Evolutionary conservation across 2,329 filamentous ascomycete genomes (phyloP), one percentile per base, ranked within the genome.

Genomic region (Fusarium sp.): DNA sequence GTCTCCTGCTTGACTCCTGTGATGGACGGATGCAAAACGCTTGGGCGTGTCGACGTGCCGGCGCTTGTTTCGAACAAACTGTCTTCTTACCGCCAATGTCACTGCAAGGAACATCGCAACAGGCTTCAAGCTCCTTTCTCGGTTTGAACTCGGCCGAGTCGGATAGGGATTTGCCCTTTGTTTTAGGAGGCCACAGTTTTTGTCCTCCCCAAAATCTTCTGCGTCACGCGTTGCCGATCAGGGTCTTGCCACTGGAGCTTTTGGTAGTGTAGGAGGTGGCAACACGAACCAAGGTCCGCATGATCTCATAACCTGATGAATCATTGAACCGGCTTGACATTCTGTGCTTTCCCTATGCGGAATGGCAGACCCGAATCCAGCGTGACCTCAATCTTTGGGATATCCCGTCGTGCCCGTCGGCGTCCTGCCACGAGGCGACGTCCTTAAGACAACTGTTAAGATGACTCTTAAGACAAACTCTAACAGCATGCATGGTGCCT

Each of bases 41-140:
- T 14, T 56, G 37, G 37, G 14, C 41, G 50, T 33, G 20, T 52
- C 54, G 57, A 66, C 67, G 69, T 61, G 68, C 71, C 57, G 67
- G 73, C 75, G 75, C 75, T 77, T 77, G 75, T 77, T 76, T 77
- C 75, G 65, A 61, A 48, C 54, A 67, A 16, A 58, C 22, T n/a
- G 41, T 20, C 68, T 52, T 61, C 31, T 62, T 75, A 65, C 71
- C 61, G 65, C 69, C 56, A 35, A 63, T 66, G 45, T 33, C 52
- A 54, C 60, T 69, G 65, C 58, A 57, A 52, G 18, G 48, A 52
- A 29, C 11, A 27, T 52, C 24, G 24, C 43, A 65, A 48, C 68
- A 59, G 29, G 63, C 29, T n/a, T 22, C 50, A 29, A 27, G 45
- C 37, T 64, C 41, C 61, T 62, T 35, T 33, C 27, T 72, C 68